These are phyloP conservation scores for Chenopodium suecicum DNA, from an alignment of 148 eudicot genomes.

Conservation along the genomic window DNA sequence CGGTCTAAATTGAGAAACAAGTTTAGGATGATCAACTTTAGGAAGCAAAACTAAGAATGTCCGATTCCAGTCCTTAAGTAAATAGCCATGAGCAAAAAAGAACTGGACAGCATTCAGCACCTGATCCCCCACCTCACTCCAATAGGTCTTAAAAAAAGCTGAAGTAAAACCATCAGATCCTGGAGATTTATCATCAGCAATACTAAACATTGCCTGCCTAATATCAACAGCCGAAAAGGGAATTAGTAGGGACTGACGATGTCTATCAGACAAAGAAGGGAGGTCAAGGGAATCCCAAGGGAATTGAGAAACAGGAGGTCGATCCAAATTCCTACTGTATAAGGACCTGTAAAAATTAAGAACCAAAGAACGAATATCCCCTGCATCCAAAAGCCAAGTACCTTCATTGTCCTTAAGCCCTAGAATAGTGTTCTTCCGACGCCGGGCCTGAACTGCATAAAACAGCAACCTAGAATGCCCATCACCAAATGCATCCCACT, in stretches of 20 bases:
- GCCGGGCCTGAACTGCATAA: no score
- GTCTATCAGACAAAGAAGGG: no score
- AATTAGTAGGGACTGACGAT: background rate
- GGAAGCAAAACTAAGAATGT: background rate
- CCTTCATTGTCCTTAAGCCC: no score
- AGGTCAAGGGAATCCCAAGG: no score
- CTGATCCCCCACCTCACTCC: background rate
- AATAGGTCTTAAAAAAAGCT: background rate
- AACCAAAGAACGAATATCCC: no score
- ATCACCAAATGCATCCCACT: no score
- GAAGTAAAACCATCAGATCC: background rate
- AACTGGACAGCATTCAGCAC: background rate
- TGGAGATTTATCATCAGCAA: background rate
- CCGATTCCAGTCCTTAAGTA: background rate
- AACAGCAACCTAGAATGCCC: no score
- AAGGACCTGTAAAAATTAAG: no score
- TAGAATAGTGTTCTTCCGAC: no score
- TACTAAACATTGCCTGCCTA: background rate
- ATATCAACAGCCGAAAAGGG: background rate
- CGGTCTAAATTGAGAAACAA: background rate
- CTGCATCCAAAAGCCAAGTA: no score
- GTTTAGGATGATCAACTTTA: background rate
- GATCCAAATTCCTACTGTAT: no score
- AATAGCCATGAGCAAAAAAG: background rate
- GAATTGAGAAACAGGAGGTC: no score